Evolutionary conservation across 164 flowering plant species (phyloP).

Genomic region (Stephania yunnanensis): DNA sequence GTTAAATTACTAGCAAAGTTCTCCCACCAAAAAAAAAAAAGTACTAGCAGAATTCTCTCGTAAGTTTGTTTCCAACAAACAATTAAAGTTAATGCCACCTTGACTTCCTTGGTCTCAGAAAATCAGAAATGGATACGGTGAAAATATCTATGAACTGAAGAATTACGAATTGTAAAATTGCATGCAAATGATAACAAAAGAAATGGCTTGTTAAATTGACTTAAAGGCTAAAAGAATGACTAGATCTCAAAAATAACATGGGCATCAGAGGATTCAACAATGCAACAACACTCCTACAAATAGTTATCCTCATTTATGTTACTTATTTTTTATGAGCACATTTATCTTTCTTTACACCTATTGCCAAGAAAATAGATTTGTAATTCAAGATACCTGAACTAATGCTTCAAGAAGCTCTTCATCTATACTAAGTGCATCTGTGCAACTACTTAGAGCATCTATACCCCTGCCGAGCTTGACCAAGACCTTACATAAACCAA

Average conservation of each 20-base stretch:
- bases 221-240: background rate
- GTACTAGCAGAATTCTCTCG: background rate
- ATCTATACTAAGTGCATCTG: conserved; percentile 76
- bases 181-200: background rate
- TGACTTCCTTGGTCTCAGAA: background rate
- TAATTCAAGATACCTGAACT: conserved; percentile 50
- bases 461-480: conserved; percentile 96
- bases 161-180: background rate
- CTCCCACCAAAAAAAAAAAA: no score
- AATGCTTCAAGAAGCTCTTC: conserved; percentile 82
- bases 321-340: background rate
- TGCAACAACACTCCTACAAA: background rate
- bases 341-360: background rate
- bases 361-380: background rate
- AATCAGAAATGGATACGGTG: background rate
- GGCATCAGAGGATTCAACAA: background rate
- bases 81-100: background rate
- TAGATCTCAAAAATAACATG: background rate
- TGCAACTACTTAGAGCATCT: conserved; percentile 78
- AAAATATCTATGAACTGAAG: background rate
- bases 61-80: background rate
- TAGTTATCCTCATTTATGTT: background rate
- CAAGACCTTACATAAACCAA: conserved; percentile 78
- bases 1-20: background rate
- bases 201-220: no score